Percentiles rank a stretch among this genome's conserved stretches.
Conservation (phyloP, 768 basidiomycete genomes). For the Rhizopogon vesiculosus region DNA sequence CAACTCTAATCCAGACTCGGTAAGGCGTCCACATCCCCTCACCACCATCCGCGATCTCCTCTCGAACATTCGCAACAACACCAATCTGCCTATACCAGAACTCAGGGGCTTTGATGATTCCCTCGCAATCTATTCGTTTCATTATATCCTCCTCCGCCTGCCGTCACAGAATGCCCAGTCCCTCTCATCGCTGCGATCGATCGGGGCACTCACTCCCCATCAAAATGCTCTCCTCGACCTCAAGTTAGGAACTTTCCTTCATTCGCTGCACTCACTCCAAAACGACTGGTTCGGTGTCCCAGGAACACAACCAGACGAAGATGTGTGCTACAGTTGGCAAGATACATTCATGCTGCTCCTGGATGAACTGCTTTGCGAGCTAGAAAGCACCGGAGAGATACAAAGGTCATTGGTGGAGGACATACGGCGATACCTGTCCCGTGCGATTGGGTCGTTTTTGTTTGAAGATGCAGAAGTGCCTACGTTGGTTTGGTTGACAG, state of each 20-base stretch:
- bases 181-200: conserved; percentile 32
- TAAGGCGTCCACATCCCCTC: conserved; percentile 21
- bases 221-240: conserved; percentile 49
- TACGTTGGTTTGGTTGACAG: conserved; percentile 60
- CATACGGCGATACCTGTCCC: conserved; percentile 49
- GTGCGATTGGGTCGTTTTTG: conserved; percentile 70
- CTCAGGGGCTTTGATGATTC: conserved; percentile 45
- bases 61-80: conserved; percentile 34
- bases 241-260: conserved; percentile 55
- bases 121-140: conserved; percentile 39
- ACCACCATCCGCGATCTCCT: conserved; percentile 35
- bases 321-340: conserved; percentile 62
- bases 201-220: conserved; percentile 24
- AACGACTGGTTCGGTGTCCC: conserved; percentile 75
- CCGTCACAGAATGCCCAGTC: conserved; percentile 24
- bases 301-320: conserved; percentile 15
- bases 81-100: conserved; percentile 46
- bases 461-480: conserved; percentile 78
- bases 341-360: conserved; percentile 61
- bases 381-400: conserved; percentile 17
- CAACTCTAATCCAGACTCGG: conserved; percentile 2
- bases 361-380: conserved; percentile 47
- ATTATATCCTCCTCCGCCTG: conserved; percentile 43
- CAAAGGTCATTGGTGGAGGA: conserved; percentile 32
- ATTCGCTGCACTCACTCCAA: conserved; percentile 63